Evolutionary conservation across 2,329 filamentous ascomycete genomes (phyloP).

Genomic region (Aureobasidium uvarum): DNA sequence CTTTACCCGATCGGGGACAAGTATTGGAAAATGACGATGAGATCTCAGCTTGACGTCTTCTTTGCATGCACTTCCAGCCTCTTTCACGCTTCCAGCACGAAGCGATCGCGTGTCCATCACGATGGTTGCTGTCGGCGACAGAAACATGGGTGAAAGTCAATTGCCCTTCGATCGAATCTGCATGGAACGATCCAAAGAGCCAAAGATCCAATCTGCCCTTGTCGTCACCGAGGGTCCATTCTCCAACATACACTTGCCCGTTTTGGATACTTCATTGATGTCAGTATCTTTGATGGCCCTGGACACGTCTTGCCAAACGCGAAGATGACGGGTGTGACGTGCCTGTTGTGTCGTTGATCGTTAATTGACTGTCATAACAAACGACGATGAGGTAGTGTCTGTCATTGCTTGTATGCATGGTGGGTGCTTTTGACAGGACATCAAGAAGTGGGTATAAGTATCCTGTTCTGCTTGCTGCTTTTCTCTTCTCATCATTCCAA

Average conservation of each 20-base stretch:
- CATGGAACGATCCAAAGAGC: slow-evolving; percentile 5
- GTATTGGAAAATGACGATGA: slow-evolving; percentile 16
- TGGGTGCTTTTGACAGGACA: background rate
- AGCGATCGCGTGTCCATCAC: background rate
- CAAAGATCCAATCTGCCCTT: background rate
- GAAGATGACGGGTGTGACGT: slow-evolving; percentile 25
- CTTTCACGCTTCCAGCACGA: slow-evolving; percentile 6
- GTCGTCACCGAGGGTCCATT: slow-evolving; percentile 2
- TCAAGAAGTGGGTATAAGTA: slow-evolving; percentile 3
- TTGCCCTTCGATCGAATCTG: background rate
- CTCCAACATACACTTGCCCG: slow-evolving; percentile 3
- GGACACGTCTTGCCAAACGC: slow-evolving; percentile 11
- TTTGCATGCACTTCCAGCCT: background rate
- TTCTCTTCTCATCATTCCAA: slow-evolving; percentile 10
- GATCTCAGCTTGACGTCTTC: background rate
- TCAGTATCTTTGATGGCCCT: slow-evolving; percentile 6
- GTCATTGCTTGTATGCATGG: background rate
- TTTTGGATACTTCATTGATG: slow-evolving; percentile 26
- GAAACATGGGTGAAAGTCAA: slow-evolving; percentile 7
- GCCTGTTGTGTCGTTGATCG: slow-evolving; percentile 1
- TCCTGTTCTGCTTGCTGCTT: background rate
- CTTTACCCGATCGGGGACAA: slow-evolving; percentile 2
- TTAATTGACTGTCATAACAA: slow-evolving; percentile 3
- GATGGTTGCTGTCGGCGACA: slow-evolving; percentile 5
- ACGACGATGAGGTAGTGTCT: slow-evolving; percentile 22